These are phyloP conservation scores for Fraxinus floribunda DNA, from an alignment of 305 asterid species.

Conservation along the genomic window DNA sequence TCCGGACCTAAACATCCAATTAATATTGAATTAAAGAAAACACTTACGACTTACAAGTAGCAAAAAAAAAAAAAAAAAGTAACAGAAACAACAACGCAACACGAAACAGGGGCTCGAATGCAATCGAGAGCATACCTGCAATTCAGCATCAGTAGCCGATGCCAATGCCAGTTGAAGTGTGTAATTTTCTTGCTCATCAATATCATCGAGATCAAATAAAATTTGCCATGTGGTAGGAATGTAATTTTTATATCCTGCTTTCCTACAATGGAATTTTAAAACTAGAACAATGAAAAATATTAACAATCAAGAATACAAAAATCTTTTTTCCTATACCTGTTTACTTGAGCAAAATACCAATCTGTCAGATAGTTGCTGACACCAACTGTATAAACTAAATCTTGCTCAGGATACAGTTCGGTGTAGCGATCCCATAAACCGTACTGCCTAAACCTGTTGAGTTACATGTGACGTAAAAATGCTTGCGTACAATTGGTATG, in stretches of 20 bases:
- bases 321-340: conserved; percentile 32
- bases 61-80: background rate
- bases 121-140: conserved; percentile 45
- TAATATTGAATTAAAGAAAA: background rate
- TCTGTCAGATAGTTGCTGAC: conserved; percentile 42
- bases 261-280: conserved; percentile 32
- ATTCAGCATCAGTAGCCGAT: conserved; percentile 70
- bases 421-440: conserved; percentile 68
- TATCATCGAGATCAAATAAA: conserved; percentile 43
- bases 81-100: background rate
- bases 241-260: conserved; percentile 51
- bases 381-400: conserved; percentile 44
- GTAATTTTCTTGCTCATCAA: conserved; percentile 41
- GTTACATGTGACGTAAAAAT: background rate
- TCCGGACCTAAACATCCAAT: conserved; percentile 38
- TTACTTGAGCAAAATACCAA: conserved; percentile 70
- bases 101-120: background rate
- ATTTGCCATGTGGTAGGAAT: conserved; percentile 76
- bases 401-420: conserved; percentile 49
- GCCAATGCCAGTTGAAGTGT: conserved; percentile 75
- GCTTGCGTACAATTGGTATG: background rate
- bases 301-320: background rate
- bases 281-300: background rate
- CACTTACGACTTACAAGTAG: background rate
- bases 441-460: conserved; percentile 48